These are phyloP conservation scores for Cicer chorassanicum DNA, from an alignment of 306 rosid species.

Conservation along the genomic window DNA sequence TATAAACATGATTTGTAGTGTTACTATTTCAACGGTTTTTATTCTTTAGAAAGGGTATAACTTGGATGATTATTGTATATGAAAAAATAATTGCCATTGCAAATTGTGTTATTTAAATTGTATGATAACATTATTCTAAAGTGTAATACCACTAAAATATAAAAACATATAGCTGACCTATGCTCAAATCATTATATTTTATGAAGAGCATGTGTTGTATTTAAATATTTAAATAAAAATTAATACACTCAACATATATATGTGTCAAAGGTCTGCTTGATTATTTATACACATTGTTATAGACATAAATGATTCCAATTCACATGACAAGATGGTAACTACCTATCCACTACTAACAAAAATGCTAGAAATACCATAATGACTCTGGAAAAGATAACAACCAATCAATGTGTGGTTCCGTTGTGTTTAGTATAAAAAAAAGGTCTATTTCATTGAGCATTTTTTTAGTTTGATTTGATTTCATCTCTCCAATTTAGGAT, in stretches of 20 bases:
- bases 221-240: not conserved
- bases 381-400: not conserved
- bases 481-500: constrained; percentile 46
- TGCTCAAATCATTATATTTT: too few species aligned
- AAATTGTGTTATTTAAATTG: not conserved
- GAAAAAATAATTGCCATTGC: not conserved
- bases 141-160: too few species aligned
- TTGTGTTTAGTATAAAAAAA: not conserved
- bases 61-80: not conserved
- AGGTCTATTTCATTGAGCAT: not conserved
- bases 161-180: too few species aligned
- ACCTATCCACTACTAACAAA: not conserved
- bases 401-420: not conserved
- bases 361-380: not conserved
- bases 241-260: not conserved
- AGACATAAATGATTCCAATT: not conserved
- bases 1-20: too few species aligned
- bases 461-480: constrained; percentile 19
- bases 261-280: not conserved
- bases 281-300: not conserved
- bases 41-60: not conserved
- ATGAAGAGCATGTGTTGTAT: not conserved
- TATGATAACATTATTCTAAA: not conserved
- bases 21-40: too few species aligned
- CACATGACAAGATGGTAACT: constrained; percentile 1